phyloP scores from a whole-genome alignment of 768 basidiomycete genomes.

The Leucocoprinus birnbaumii region DNA sequence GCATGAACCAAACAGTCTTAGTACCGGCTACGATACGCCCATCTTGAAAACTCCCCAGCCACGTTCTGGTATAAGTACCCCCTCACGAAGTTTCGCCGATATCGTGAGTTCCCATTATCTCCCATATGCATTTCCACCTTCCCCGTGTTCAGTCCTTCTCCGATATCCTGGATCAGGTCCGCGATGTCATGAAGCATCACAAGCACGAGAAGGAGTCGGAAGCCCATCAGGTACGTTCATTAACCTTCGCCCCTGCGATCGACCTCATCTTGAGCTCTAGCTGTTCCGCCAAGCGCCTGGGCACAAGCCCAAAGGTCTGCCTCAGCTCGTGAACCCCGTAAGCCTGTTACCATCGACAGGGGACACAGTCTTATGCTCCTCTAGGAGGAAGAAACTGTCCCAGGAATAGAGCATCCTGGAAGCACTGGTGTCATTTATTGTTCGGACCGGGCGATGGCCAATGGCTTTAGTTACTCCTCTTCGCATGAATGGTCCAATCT shows the following conservation, averaged over 20 bases:
- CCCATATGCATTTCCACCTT: conserved; percentile 45
- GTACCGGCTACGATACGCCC: conserved; percentile 21
- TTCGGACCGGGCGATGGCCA: conserved; percentile 92
- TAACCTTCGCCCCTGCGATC: conserved; percentile 9
- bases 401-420: conserved; percentile 79
- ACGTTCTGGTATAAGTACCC: conserved; percentile 26
- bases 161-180: conserved; percentile 56
- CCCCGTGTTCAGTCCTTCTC: conserved; percentile 41
- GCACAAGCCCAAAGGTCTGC: conserved; percentile 65
- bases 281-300: conserved; percentile 75
- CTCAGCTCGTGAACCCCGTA: conserved; percentile 72
- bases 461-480: conserved; percentile 80
- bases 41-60: conserved; percentile 9
- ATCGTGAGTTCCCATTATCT: conserved; percentile 21
- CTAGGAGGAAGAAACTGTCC: conserved; percentile 86
- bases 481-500: conserved; percentile 85
- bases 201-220: conserved; percentile 83
- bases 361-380: conserved; percentile 1
- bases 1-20: not conserved
- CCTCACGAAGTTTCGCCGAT: conserved; percentile 22
- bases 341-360: conserved; percentile 19
- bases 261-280: conserved; percentile 30
- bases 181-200: conserved; percentile 62
- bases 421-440: conserved; percentile 76
- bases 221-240: conserved; percentile 66